A percentile compares a stretch with the other conserved stretches of the same genome.
Evolutionary conservation across 2,329 filamentous ascomycete genomes (phyloP).

Genomic region (Metarhizium robertsii): DNA sequence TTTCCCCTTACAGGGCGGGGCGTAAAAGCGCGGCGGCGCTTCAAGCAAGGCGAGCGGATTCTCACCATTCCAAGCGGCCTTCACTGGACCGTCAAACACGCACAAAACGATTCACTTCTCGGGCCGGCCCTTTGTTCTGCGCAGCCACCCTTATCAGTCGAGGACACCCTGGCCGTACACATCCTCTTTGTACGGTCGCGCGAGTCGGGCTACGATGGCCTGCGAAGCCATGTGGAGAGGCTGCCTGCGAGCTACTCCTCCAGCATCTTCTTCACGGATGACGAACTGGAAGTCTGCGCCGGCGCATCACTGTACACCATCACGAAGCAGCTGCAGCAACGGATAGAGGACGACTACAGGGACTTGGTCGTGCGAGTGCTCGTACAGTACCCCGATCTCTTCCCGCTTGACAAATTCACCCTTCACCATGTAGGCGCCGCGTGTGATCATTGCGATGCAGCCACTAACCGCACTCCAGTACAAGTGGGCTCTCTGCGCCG

Average conservation of each 20-base stretch:
- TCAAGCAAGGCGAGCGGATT: conserved; percentile 23
- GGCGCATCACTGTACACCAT: conserved; percentile 23
- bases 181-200: conserved; percentile 24
- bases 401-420: conserved; percentile 21
- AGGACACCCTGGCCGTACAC: conserved; percentile 23
- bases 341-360: conserved; percentile 21
- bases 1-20: conserved; percentile 23
- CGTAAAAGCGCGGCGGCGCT: conserved; percentile 17
- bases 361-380: conserved; percentile 17
- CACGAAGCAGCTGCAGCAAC: conserved; percentile 20
- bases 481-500: conserved; percentile 23
- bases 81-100: conserved; percentile 24
- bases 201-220: conserved; percentile 21
- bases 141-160: conserved; percentile 21
- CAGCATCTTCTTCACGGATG: conserved; percentile 24
- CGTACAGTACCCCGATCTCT: conserved; percentile 20
- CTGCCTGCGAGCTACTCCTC: conserved; percentile 22
- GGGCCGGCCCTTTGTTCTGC: conserved; percentile 20
- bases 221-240: conserved; percentile 17
- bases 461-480: conserved; percentile 15
- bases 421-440: conserved; percentile 21
- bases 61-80: conserved; percentile 20
- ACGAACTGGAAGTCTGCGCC: conserved; percentile 23
- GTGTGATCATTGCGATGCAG: conserved; percentile 6
- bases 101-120: conserved; percentile 21